A percentile compares a stretch with the other conserved stretches of the same genome.
phyloP scores from a whole-genome alignment of 2,329 filamentous ascomycete genomes.

The Calonectria ilicicola region DNA sequence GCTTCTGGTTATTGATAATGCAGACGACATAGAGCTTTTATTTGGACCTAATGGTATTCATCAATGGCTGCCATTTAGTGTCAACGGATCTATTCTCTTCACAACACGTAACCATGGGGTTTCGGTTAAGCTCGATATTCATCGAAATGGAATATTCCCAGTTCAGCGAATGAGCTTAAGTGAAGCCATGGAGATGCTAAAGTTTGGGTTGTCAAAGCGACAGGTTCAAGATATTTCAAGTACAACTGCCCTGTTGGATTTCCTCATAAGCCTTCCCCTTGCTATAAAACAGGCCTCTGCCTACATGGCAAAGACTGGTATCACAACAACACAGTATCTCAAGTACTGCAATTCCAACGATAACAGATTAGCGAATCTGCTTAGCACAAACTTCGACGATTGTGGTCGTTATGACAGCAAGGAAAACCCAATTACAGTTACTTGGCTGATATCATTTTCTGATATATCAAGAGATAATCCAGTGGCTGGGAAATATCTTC shows the following conservation, averaged over 20 bases:
- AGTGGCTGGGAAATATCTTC: conserved; percentile 44
- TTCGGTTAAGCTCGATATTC: conserved; percentile 15
- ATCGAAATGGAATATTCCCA: conserved; percentile 30
- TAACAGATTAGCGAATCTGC: conserved; percentile 30
- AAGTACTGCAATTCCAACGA: conserved; percentile 37
- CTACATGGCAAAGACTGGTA: conserved; percentile 48
- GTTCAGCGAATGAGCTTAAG: conserved; percentile 26
- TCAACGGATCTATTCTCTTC: conserved; percentile 33
- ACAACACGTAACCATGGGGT: conserved; percentile 35
- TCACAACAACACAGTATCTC: conserved; percentile 42
- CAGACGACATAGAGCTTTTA: conserved; percentile 51
- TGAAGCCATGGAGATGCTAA: conserved; percentile 40
- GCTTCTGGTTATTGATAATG: conserved; percentile 59
- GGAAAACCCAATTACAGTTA: conserved; percentile 45
- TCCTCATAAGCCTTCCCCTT: conserved; percentile 47
- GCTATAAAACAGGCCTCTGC: conserved; percentile 51
- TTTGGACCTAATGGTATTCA: conserved; percentile 33
- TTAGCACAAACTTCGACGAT: conserved; percentile 48
- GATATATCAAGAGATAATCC: conserved; percentile 41
- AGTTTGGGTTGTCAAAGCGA: conserved; percentile 21
- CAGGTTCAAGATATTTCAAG: conserved; percentile 34
- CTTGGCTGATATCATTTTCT: conserved; percentile 50
- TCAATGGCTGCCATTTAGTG: conserved; percentile 44
- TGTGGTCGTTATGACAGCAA: conserved; percentile 38
- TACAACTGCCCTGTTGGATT: conserved; percentile 41